Evolutionary conservation across 345 rosid species (phyloP).

Genomic region (Brassica cretica): DNA sequence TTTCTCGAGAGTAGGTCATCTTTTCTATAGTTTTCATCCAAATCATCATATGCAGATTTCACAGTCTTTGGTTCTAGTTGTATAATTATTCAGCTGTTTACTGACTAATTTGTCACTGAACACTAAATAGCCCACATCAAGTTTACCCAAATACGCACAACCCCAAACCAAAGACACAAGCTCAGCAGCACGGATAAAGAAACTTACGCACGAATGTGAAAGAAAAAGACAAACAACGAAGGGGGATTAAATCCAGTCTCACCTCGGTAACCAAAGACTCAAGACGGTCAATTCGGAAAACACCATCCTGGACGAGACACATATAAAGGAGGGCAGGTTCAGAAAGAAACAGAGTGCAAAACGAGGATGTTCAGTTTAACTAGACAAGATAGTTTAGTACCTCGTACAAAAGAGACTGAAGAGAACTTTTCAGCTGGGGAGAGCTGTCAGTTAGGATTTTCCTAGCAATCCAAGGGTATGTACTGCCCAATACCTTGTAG

Average conservation of each 20-base stretch:
- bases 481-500: constrained; percentile 93
- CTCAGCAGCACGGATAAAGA: neutral
- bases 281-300: constrained; percentile 88
- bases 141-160: constrained; percentile 2
- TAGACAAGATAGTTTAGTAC: constrained; percentile 41
- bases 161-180: constrained; percentile 4
- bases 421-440: constrained; percentile 74
- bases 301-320: constrained; percentile 63
- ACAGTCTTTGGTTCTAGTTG: neutral
- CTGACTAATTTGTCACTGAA: neutral
- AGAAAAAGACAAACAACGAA: neutral
- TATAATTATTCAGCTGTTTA: constrained; percentile 4
- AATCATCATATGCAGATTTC: neutral
- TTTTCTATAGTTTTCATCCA: neutral
- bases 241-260: constrained; percentile 30
- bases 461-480: constrained; percentile 98
- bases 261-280: constrained; percentile 89
- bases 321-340: constrained; percentile 10
- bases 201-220: neutral
- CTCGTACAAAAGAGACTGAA: constrained; percentile 78
- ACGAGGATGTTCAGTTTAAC: neutral
- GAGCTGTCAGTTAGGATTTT: constrained; percentile 87
- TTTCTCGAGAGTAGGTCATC: neutral
- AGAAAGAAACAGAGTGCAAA: constrained; percentile 20
- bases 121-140: neutral